A percentile compares a stretch with the other conserved stretches of the same genome.
These are phyloP conservation scores for Tricholoma flavovirens DNA, from an alignment of 768 basidiomycete species.

Conservation along the genomic window DNA sequence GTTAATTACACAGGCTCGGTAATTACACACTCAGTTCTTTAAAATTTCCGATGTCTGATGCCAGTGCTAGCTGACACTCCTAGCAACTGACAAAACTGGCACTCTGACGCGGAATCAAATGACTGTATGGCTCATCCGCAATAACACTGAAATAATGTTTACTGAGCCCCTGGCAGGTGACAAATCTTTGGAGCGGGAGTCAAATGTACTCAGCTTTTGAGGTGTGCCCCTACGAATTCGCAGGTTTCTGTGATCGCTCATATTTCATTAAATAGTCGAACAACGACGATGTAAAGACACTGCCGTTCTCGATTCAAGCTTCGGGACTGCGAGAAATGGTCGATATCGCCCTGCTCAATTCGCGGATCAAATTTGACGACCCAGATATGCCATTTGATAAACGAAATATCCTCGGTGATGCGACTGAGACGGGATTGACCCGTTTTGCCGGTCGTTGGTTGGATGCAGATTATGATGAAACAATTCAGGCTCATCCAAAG, in stretches of 20 bases:
- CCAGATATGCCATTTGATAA: constrained; percentile 56
- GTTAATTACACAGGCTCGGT: constrained; percentile 43
- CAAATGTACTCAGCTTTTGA: constrained; percentile 64
- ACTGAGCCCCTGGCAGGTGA: constrained; percentile 32
- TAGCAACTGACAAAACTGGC: constrained; percentile 71
- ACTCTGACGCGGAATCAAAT: constrained; percentile 69
- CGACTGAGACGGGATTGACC: constrained; percentile 70
- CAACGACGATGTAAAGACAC: constrained; percentile 55
- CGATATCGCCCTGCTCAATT: constrained; percentile 61
- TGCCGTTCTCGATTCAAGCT: constrained; percentile 42
- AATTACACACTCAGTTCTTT: constrained; percentile 6
- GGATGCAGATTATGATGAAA: constrained; percentile 44
- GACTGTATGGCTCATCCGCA: constrained; percentile 37
- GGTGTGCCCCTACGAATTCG: constrained; percentile 20
- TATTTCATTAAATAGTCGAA: constrained; percentile 38
- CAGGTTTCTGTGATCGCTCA: neutral
- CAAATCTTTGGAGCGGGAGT: constrained; percentile 60
- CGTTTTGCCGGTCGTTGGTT: constrained; percentile 59
- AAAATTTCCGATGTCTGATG: constrained; percentile 7
- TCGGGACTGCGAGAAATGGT: constrained; percentile 63
- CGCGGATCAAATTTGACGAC: constrained; percentile 64
- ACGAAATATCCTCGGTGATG: constrained; percentile 60
- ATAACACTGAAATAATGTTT: neutral
- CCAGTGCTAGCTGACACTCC: constrained; percentile 45
- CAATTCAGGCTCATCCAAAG: constrained; percentile 45